A percentile compares a stretch with the other conserved stretches of the same genome.
These are phyloP conservation scores for Coniosporium apollinis DNA, from an alignment of 495 filamentous ascomycete species.

Conservation along the genomic window DNA sequence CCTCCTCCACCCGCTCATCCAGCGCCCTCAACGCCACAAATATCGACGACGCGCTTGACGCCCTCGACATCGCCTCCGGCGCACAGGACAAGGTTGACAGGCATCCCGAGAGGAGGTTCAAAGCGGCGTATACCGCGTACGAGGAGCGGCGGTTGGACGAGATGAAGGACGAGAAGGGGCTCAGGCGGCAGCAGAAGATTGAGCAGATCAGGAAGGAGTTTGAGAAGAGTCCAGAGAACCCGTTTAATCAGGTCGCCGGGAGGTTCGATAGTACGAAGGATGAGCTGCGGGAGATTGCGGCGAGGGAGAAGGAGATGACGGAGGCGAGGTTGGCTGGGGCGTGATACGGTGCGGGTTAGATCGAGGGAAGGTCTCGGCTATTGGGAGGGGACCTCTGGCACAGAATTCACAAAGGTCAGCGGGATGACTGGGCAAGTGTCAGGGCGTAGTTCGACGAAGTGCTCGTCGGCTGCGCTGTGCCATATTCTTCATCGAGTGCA, in stretches of 20 bases:
- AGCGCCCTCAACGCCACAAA: slow-evolving; percentile 58
- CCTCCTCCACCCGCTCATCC: slow-evolving; percentile 20
- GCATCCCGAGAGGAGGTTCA: slow-evolving; percentile 71
- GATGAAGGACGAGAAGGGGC: slow-evolving; percentile 65
- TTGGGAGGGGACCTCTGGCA: no score
- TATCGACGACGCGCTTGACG: slow-evolving; percentile 84
- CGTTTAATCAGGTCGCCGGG: slow-evolving; percentile 68
- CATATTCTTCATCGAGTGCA: no score
- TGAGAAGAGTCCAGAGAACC: slow-evolving; percentile 80
- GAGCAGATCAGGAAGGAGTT: slow-evolving; percentile 78
- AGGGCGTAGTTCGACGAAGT: no score
- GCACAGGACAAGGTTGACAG: slow-evolving; percentile 52
- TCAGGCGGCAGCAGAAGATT: slow-evolving; percentile 64
- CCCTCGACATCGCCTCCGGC: slow-evolving; percentile 46
- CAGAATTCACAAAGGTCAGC: no score
- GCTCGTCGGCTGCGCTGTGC: no score
- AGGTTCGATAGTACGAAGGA: slow-evolving; percentile 61
- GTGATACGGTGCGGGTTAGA: background rate
- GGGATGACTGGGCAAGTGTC: no score
- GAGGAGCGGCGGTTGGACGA: slow-evolving; percentile 73
- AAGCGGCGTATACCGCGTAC: slow-evolving; percentile 74
- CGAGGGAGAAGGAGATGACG: slow-evolving; percentile 54
- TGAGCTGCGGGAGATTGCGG: slow-evolving; percentile 49
- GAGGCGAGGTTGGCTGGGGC: slow-evolving; percentile 44
- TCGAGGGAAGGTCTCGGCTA: no score